Base-by-base conservation (phyloP, 345 rosid genomes). In the Laguncularia racemosa region DNA sequence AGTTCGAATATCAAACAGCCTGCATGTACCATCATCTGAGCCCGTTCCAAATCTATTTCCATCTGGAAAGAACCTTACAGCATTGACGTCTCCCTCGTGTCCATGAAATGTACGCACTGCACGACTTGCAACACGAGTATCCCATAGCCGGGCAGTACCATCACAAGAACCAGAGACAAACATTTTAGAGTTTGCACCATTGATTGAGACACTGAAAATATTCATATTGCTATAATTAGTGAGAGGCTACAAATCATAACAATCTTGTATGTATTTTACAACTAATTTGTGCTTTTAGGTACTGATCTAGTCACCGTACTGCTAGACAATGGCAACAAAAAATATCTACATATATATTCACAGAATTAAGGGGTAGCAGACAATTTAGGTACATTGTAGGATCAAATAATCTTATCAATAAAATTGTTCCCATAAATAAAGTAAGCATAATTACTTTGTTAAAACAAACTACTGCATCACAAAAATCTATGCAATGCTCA, bases 111-210 rank as follows among this genome's bases (percentile, higher is more conserved):
- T 85, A 18, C 76, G 84, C 50, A 77, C 84, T n/a, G 99, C 97
- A 72, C 91, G 74, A 82, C 99, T 90, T 53, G 99, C 96, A 77
- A 75, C 95, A 45, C 99, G 97, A 58, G 95, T 84, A 68, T 90
- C 99, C 99, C 97, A 93, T 61, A 85, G 68, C 46, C 89, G 82
- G 60, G 93, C 95, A 65, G 99, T 88, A 49, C 78, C 45, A 70
- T 95, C 99, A 20, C 96, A 90, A 5, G 99, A 90, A 73, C 97
- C 97, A 71, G 99, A 88, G 69, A 95, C 82, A 59, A 95, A 95
- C 78, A 70, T 50, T 62, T 83, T 88, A 54, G 95, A 80, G 79
- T 74, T 82, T 60, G 88, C 66, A 55, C 76, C 86, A 61, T 76
- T 84, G 46, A 88, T 84, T 48, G 97, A 95, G 48, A 95, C 77